Base-by-base conservation (phyloP, 2,329 filamentous ascomycete species). In the Periconia digitata region DNA sequence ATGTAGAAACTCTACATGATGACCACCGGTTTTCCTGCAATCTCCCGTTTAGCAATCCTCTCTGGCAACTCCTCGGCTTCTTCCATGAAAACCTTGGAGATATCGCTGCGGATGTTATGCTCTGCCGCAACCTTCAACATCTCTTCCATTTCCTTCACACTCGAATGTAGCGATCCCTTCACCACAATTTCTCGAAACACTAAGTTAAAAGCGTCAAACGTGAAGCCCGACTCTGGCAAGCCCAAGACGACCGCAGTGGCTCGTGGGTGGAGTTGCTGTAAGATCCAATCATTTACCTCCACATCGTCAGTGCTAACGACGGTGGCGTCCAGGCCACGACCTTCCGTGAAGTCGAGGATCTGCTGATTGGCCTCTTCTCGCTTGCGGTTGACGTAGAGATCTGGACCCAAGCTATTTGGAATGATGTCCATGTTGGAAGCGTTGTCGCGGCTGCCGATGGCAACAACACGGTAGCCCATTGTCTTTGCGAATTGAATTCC, bases 261-360 rank as follows among this genome's bases (percentile, higher is more conserved):
- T 29, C 40, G 36, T 2, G 57, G 49, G 8, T 41, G 29, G 20
- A 57, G 22, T 5, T 50, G 27, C 23, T 57, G 51, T 7, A 55
- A 20, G 8, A 38, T 45, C 57, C 55, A 55, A 21, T 46, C 34
- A 8, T 27, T 48, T 3, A 46, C 53, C 2, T 44, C 20, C 1
- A 50, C 40, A 22, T 51, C 16, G 27, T 60, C 55, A 3, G 54
- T 58, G 17, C 53, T 55, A 18, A 46, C 44, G 10, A 57, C 36
- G 8, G 48, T 38, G 8, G 49, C 53, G 22, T 39, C 24, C 6
- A 54, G 40, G 15, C 55, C 55, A n/a, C n/a, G n/a, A 8, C 39
- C 38, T 8, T 51, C 47, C 24, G 44, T 24, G 20, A 42, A 51
- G 7, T 43, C 23, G 17, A 47, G 43, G 20, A 54, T 37, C 22